phyloP scores from a whole-genome alignment of 140 eudicot genomes.

The Erigeron philadelphicus region DNA sequence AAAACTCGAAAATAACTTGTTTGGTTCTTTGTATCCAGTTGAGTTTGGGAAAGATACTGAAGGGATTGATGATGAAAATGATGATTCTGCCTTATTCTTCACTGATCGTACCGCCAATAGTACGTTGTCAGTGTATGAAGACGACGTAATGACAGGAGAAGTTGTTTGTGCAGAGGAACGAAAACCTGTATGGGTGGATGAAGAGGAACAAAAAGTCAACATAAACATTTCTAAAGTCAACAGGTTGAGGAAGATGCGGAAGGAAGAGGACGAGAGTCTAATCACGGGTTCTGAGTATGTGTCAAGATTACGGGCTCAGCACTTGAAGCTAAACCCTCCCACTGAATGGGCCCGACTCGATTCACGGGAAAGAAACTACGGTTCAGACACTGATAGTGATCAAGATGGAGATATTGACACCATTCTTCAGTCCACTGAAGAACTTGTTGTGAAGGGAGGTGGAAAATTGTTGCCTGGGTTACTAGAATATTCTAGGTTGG shows the following conservation, averaged over 20 bases:
- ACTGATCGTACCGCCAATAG: constrained; percentile 51
- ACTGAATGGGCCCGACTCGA: constrained; percentile 63
- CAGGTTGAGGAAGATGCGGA: constrained; percentile 64
- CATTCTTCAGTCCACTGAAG: constrained; percentile 42
- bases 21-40: constrained; percentile 63
- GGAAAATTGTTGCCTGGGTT: constrained; percentile 56
- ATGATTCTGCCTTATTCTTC: constrained; percentile 48
- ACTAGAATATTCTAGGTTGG: constrained; percentile 63
- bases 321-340: constrained; percentile 60
- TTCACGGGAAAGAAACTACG: constrained; percentile 23
- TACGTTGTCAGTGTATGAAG: constrained; percentile 42
- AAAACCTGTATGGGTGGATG: constrained; percentile 81
- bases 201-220: constrained; percentile 56
- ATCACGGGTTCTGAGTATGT: constrained; percentile 60
- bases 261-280: constrained; percentile 62
- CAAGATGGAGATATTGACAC: constrained; percentile 15
- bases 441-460: constrained; percentile 56
- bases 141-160: constrained; percentile 24
- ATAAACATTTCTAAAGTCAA: constrained; percentile 59
- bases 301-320: constrained; percentile 77
- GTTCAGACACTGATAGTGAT: constrained; percentile 49
- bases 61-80: constrained; percentile 35
- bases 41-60: constrained; percentile 41
- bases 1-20: constrained; percentile 49
- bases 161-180: constrained; percentile 29